Evolutionary conservation across 768 basidiomycete species (phyloP), one percentile per base, ranked within the genome.

Genomic region (Mycena alexandri): DNA sequence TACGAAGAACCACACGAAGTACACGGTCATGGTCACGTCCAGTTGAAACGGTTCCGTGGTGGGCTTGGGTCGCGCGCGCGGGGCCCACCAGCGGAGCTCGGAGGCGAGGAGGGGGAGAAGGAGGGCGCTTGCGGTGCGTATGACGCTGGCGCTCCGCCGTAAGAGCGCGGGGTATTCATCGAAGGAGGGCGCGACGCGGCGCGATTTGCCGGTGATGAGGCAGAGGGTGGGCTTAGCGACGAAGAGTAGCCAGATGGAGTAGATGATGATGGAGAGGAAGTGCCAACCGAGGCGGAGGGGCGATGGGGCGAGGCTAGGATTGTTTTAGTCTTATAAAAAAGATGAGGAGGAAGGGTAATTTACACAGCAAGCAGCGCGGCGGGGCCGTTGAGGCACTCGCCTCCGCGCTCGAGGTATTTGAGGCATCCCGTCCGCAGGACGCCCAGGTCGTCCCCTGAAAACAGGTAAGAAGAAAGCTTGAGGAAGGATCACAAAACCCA

Each of bases 211-310:
- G 47, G 52, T 56, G 21, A 59, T 75, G 71, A 12, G 75, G 65
- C 4, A 78, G 58, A 6, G 67, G 73, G 14, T 65, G 76, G 41
- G 81, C 77, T 65, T 79, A 87, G 11, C 38, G 38, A 89, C 91
- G 79, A 98, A 95, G 78, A 98, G 85, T 57, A 92, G 83, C 89
- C 90, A 98, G 76, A 98, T 90, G 0, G 96, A 90, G 80, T 98
- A 99, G 72, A 99, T 87, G 0, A 96, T 96, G 70, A 99, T 96
- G 21, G 86, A 81, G 84, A 97, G 98, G 81, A 99, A 98, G 82
- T 98, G 97, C 73, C 87, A 87, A 69, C 91, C 87, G n/a, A 99
- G 89, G 46, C 94, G 81, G 8, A 87, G 63, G 0, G 95, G 94
- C 21, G 92, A 91, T 5, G 93, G 91, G 3, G 87, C 83, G 64